Percentiles rank a stretch among this genome's conserved stretches.
These are phyloP conservation scores for Pythium sp. DNA, from an alignment of 352 stramenopile species.

Conservation along the genomic window DNA sequence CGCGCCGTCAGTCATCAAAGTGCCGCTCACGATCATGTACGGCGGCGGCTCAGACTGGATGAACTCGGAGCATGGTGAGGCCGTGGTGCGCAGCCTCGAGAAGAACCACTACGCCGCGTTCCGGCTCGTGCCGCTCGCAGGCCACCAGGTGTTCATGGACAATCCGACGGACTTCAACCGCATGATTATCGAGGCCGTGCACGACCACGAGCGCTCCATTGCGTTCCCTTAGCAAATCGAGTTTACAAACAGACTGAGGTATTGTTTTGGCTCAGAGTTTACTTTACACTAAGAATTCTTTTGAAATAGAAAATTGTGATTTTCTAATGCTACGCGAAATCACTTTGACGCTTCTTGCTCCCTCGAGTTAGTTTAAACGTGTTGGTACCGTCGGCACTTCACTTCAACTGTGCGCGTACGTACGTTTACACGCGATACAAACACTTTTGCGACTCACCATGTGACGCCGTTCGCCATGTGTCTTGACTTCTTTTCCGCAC, in stretches of 20 bases:
- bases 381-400: background rate
- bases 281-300: background rate
- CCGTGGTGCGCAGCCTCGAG: slow-evolving; percentile 55
- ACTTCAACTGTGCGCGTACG: background rate
- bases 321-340: background rate
- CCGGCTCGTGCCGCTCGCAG: slow-evolving; percentile 57
- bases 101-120: slow-evolving; percentile 66
- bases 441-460: background rate
- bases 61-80: slow-evolving; percentile 58
- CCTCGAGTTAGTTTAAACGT: background rate
- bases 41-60: slow-evolving; percentile 80
- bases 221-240: slow-evolving; percentile 4
- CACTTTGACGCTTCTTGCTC: no score
- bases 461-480: background rate
- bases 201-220: slow-evolving; percentile 50
- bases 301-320: background rate
- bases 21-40: slow-evolving; percentile 82
- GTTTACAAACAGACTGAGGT: no score
- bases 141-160: slow-evolving; percentile 87
- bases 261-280: background rate
- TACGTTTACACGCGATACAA: background rate
- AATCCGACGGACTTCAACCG: slow-evolving; percentile 75
- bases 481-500: background rate
- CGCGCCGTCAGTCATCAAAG: slow-evolving; percentile 41
- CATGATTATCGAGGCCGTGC: slow-evolving; percentile 65